Evolutionary conservation across 2,329 filamentous ascomycete species (phyloP), one percentile per base, ranked within the genome.

Genomic region (Colletotrichum brevisporum): DNA sequence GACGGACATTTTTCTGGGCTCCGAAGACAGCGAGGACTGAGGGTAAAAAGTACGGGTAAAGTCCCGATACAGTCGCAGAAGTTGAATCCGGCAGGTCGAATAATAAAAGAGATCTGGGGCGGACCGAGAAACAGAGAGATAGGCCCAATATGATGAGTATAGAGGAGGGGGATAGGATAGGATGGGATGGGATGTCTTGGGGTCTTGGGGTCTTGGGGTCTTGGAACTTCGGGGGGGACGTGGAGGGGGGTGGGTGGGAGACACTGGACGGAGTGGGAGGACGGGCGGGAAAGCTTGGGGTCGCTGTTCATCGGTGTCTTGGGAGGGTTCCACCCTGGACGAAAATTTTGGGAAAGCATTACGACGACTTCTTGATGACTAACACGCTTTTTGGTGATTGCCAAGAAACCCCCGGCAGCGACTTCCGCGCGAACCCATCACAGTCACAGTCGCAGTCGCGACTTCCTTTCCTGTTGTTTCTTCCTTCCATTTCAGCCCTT

Each of bases 321-420:
- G 55, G 57, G 36, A 52, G 41, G 66, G 62, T 60, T 55, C 66
- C 62, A 65, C 62, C 50, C 45, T 47, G 41, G 50, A 36, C 54
- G 48, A 66, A 69, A 69, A 60, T 26, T 66, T 68, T 69, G 66
- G 66, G 66, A 66, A 66, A 69, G 62, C 54, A 66, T 69, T 69
- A 69, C 66, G 66, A 69, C 66, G 66, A 69, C 66, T 69, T 63
- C 61, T 13, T 50, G 62, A 41, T 69, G 66, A 69, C 66, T 69
- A 69, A 69, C 24, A 52, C 31, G 18, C 18, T 21, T 36, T n/a
- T 39, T 36, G 39, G 21, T 31, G 39, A 26, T 31, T 66, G 66
- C 66, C 66, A 69, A 69, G 66, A 69, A 31, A 58, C 43, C 55
- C 27, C 27, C 66, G 66, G 66, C 66, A 69, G 55, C 55, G 31